A percentile compares a stretch with the other conserved stretches of the same genome.
Conservation (phyloP, 1,284 basidiomycete genomes). For the Rhodotorula sp. region DNA sequence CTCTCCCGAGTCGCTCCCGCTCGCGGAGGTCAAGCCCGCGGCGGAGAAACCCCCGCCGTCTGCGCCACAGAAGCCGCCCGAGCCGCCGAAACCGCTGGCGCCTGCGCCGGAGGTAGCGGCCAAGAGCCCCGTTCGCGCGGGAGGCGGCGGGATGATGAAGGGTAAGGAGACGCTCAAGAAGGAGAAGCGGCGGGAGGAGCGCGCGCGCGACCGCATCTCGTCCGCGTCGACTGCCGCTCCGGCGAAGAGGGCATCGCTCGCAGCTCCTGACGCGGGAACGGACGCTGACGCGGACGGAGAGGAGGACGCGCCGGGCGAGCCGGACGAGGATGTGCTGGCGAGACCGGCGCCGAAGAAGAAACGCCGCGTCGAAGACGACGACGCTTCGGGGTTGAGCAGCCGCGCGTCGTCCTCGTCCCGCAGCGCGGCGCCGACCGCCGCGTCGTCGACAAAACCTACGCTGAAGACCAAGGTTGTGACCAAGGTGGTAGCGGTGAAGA, state of each 20-base stretch:
- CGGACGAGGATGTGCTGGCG: not conserved
- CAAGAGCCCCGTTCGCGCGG: slow-evolving; percentile 1
- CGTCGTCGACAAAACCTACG: not conserved
- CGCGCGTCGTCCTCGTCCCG: not conserved
- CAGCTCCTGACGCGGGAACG: not conserved
- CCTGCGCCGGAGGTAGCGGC: not conserved
- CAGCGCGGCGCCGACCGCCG: too few species aligned
- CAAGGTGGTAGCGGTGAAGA: not conserved
- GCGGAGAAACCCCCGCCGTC: too few species aligned
- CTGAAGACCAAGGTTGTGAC: not conserved
- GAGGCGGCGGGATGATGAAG: slow-evolving; percentile 30
- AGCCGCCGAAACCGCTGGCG: not conserved
- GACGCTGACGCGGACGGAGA: not conserved
- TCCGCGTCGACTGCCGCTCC: not conserved
- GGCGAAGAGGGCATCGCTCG: not conserved
- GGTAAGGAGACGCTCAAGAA: slow-evolving; percentile 39
- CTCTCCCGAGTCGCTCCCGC: slow-evolving; percentile 15
- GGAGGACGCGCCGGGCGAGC: not conserved
- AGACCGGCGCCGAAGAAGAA: not conserved
- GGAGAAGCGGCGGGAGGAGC: slow-evolving; percentile 21
- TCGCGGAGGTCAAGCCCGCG: too few species aligned
- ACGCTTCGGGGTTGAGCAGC: not conserved
- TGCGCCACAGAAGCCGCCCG: not conserved
- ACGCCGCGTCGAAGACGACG: not conserved
- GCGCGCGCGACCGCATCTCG: not conserved